Base-by-base conservation (phyloP, 805 yeast genomes). In the Cyberlindnera sargentensis region DNA sequence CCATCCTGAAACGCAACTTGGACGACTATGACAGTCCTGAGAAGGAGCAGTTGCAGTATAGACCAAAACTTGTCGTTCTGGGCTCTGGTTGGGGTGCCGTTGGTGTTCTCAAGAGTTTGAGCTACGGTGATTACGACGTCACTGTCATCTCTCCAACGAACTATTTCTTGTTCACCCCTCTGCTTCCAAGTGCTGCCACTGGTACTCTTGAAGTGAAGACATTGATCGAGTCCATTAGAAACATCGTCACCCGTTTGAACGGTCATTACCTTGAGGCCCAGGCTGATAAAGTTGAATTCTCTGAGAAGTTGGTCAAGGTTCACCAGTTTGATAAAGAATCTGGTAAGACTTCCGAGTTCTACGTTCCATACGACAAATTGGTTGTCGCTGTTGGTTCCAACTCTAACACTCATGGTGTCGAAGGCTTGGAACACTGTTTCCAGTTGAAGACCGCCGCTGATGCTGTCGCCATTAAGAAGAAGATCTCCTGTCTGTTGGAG, bases 11-110 rank as follows among this genome's bases (percentile, higher is more conserved):
- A 33, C 68, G 73, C 31, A 74, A 72, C 46, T 61, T 82, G 43
- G 88, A 81, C 53, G 75, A 76, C 34, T 72, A 68, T 47, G 87
- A 82, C 55, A 60, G 65, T 27, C 69, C 65, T 23, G 70, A 61
- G n/a, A 74, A 72, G 50, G 72, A 70, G 44, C 51, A 61, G n/a
- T 46, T 66, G 8, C 66, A 70, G 46, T 71, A 64, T 47, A 77
- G 71, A 57, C 83, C 82, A 31, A 71, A 72, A 47, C 62, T 81
- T 41, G 84, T 81, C 4, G 67, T 81, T 31, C 64, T 81, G 31
- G 87, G 87, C 15, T 72, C 81, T 33, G 87, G 87, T 37, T 81
- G 87, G 87, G 87, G 84, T 3, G 72, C 84, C 7, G 84, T 77
- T 28, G 78, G 80, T 10, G 53, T 80, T 8, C 65, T 81, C 50